Base-by-base conservation (phyloP, 176 grass and related monocot species). In the Lolium multiflorum region DNA sequence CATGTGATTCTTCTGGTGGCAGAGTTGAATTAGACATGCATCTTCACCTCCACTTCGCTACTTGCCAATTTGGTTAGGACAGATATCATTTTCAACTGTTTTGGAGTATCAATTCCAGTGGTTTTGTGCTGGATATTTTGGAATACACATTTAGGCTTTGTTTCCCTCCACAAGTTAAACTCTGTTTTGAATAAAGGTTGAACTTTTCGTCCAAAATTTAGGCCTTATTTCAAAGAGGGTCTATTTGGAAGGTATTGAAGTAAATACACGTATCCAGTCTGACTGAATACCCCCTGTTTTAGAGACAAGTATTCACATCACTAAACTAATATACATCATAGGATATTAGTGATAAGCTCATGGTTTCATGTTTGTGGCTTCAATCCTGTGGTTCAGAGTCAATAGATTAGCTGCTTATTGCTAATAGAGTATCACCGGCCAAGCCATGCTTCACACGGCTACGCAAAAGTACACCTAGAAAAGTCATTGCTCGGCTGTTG, bases 261-360 rank as follows among this genome's bases (percentile, higher is more conserved):
- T 47, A 47, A 10, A 47, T 47, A 47, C 46, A 10, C 8, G 6
- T 47, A 47, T 47, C 46, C 7, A 47, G 46, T 47, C 6, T 47
- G 48, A 24, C n/a, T 61, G 58, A 60, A 12, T 35, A 65, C 12
- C 25, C 4, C 1, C 5, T 31, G 62, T 65, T 28, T 4, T 0
- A 65, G 62, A 13, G 1, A 25, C 61, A 64, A 24, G 25, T 31
- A 15, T 24, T 28, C 71, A 28, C 22, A 74, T 9, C 12, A 28
- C 6, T 17, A 74, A 49, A 74, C 0, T 17, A 37, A 38, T 67
- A 38, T 67, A 26, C 21, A 35, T 7, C 9, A 65, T 65, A 52
- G 4, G 5, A 13, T 74, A 62, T 3, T 0, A 50, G 55, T 58
- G 68, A 85, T 81, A 89, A 80, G 88, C 67, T 54, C 87, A 35